phyloP scores from a whole-genome alignment of 2,329 filamentous ascomycete genomes.

The Cytospora paraplurivora region DNA sequence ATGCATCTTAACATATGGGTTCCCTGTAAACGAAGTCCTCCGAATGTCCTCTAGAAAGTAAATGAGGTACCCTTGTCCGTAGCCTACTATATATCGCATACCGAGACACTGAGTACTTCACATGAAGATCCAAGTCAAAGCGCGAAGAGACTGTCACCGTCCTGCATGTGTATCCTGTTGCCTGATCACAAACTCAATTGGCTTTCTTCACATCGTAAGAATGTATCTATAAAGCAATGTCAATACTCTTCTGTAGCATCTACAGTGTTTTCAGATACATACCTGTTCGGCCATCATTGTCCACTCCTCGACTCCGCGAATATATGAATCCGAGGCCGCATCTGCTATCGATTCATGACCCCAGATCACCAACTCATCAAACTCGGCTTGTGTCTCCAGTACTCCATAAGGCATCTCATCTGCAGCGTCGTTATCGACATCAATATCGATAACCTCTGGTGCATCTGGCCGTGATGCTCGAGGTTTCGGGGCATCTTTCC shows the following conservation, averaged over 20 bases:
- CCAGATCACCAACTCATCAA: slow-evolving; percentile 82
- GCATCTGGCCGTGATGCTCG: slow-evolving; percentile 35
- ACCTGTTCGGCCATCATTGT: slow-evolving; percentile 63
- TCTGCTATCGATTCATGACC: slow-evolving; percentile 71
- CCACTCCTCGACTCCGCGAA: slow-evolving; percentile 81
- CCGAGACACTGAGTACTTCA: neutral
- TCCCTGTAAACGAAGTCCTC: neutral
- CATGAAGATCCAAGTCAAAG: neutral
- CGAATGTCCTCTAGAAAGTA: neutral
- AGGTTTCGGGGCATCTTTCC: slow-evolving; percentile 42
- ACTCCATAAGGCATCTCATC: slow-evolving; percentile 54
- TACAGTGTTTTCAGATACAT: neutral
- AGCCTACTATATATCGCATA: neutral
- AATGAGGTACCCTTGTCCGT: neutral
- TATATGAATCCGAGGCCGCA: slow-evolving; percentile 65
- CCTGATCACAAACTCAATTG: neutral
- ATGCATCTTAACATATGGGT: neutral
- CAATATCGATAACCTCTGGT: slow-evolving; percentile 37
- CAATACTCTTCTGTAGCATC: no score
- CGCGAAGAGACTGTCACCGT: neutral
- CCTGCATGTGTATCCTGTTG: no score
- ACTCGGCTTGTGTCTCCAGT: slow-evolving; percentile 66
- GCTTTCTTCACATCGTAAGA: slow-evolving; percentile 19
- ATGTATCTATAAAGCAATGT: slow-evolving; percentile 23
- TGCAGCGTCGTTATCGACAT: slow-evolving; percentile 44